Evolutionary conservation across 164 flowering plant genomes (phyloP).

Genomic region (Stephania cephalantha): DNA sequence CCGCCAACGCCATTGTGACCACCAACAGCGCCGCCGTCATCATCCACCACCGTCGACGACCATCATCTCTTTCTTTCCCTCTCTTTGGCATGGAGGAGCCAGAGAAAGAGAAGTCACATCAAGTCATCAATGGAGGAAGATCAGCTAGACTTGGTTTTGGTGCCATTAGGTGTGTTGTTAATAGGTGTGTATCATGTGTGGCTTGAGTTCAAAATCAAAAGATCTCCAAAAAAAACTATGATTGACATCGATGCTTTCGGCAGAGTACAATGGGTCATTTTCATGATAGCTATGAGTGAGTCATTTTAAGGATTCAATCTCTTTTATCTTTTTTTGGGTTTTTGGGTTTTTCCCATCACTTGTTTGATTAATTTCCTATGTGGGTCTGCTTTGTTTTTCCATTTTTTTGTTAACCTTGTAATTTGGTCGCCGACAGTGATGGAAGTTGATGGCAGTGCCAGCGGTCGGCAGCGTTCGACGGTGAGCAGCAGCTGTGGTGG

Average conservation of each 20-base stretch:
- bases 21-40: too few relatives aligned
- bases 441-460: too few relatives aligned
- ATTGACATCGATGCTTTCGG: constrained; percentile 63
- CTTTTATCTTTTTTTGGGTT: not conserved
- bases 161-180: constrained; percentile 49
- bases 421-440: too few relatives aligned
- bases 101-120: constrained; percentile 7
- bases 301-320: not conserved
- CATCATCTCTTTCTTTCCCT: too few relatives aligned
- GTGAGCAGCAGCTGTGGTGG: too few relatives aligned
- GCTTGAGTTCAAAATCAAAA: constrained; percentile 41
- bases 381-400: not conserved
- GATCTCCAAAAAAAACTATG: constrained; percentile 48
- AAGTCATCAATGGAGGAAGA: constrained; percentile 34
- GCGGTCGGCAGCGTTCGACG: too few relatives aligned
- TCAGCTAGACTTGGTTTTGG: constrained; percentile 46
- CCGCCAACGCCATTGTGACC: too few relatives aligned
- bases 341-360: not conserved
- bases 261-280: constrained; percentile 55
- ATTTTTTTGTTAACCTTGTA: too few relatives aligned
- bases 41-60: too few relatives aligned
- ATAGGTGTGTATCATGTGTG: constrained; percentile 48
- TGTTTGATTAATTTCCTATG: not conserved
- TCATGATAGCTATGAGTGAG: constrained; percentile 49
- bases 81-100: too few relatives aligned